A percentile compares a stretch with the other conserved stretches of the same genome.
Evolutionary conservation across 1,284 basidiomycete species (phyloP).

Genomic region (Heterobasidion occidentale): DNA sequence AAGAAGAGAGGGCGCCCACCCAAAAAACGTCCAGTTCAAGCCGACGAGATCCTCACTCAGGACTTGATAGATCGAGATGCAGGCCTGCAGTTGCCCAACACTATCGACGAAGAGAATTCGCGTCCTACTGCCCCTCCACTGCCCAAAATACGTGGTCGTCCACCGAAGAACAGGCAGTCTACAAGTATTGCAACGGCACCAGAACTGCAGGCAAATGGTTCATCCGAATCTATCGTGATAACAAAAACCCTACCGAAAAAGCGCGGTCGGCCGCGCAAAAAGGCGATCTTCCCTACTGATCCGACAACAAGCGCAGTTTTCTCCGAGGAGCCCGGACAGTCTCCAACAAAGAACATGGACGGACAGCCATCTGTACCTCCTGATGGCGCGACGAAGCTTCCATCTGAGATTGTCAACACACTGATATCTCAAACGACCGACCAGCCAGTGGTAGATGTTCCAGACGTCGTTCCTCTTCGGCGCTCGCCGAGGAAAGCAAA

Average conservation of each 20-base stretch:
- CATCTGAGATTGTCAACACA: neutral
- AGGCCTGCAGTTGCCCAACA: neutral
- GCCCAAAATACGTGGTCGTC: constrained; percentile 24
- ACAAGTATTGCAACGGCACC: neutral
- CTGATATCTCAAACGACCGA: neutral
- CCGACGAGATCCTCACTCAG: neutral
- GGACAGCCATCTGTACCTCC: neutral
- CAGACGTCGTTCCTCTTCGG: neutral
- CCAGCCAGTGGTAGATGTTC: neutral
- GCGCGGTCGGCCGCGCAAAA: constrained; percentile 18
- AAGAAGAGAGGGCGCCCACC: constrained; percentile 21
- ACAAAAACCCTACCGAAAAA: constrained; percentile 15
- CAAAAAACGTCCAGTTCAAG: constrained; percentile 1
- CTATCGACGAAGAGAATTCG: too few relatives aligned
- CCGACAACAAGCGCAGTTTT: neutral
- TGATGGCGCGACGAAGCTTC: neutral
- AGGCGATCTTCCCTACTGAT: neutral
- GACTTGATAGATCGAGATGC: neutral
- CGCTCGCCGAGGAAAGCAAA: constrained; percentile 1
- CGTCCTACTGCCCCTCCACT: constrained; percentile 1
- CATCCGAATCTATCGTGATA: neutral
- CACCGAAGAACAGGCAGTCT: constrained; percentile 17
- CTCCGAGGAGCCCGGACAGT: neutral
- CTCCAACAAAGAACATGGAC: neutral
- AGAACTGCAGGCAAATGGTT: neutral